Evolutionary conservation across 345 rosid genomes (phyloP), one percentile per base, ranked within the genome.

Genomic region (Clausena lansium): DNA sequence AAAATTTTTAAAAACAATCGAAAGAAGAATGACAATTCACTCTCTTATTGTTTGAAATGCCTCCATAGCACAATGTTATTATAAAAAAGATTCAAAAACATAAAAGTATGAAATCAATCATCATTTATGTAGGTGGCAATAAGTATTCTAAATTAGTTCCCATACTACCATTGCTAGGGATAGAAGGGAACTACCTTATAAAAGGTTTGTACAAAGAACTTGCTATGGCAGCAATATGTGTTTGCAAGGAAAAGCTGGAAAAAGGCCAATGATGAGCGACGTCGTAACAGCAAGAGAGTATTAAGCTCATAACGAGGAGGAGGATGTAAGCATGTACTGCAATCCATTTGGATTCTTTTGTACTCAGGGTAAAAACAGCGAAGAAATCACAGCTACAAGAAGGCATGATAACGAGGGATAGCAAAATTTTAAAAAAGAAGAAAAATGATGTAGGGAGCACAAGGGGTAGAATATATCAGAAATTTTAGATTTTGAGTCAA

Each of bases 231-330:
- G 86, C 85, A 0, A 88, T 41, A 11, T 87, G 88, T 87, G 93
- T 85, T 78, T 89, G 55, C 90, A 91, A 77, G 97, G 89, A 71
- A 94, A 89, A 75, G 94, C 88, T 41, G 52, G 47, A 6, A 85
- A 85, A 3, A 73, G 97, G 55, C 93, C 97, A 10, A 59, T 83
- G 80, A 91, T 89, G 91, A 87, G 90, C 14, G 97, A 92, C 73
- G 97, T 89, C 25, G 95, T 92, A 17, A 81, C 90, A 15, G 95
- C 95, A 71, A 87, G 91, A 0, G 91, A 92, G 85, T 88, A 61
- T 81, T 85, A 91, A 76, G 84, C 87, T 7, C 61, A 76, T 66
- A 85, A 79, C 5, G 74, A 32, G 9, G 76, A 33, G 32, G 81
- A 78, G 9, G 41, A 8, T 9, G 2, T 39, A 39, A 4, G 78